These are phyloP conservation scores for Sporobolomyces phaffii DNA, from an alignment of 768 basidiomycete genomes.

Conservation along the genomic window DNA sequence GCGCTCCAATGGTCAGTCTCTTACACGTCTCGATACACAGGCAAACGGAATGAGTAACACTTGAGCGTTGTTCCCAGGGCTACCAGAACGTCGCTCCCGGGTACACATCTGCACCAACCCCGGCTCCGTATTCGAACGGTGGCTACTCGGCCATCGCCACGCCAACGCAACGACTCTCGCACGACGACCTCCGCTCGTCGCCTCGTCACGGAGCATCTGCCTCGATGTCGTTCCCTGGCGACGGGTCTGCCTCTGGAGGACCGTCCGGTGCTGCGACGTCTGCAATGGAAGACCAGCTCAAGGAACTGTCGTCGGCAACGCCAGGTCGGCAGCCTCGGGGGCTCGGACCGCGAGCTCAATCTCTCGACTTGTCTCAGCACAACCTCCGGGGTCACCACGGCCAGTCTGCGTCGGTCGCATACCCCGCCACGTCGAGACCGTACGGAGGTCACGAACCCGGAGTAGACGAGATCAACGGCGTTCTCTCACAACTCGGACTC, in stretches of 20 bases:
- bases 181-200: constrained; percentile 75
- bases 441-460: constrained; percentile 18
- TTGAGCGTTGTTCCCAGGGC: constrained; percentile 21
- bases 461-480: constrained; percentile 36
- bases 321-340: constrained; percentile 62
- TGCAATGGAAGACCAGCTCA: constrained; percentile 26
- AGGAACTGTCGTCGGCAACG: constrained; percentile 5
- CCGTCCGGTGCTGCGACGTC: neutral
- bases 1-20: constrained; percentile 23
- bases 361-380: constrained; percentile 70
- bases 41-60: no score
- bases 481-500: constrained; percentile 32
- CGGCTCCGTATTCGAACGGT: constrained; percentile 4
- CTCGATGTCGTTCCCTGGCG: constrained; percentile 12
- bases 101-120: neutral
- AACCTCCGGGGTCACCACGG: constrained; percentile 3
- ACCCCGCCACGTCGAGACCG: constrained; percentile 11
- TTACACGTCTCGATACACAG: neutral
- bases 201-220: constrained; percentile 25
- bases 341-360: constrained; percentile 78
- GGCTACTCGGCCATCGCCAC: constrained; percentile 54
- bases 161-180: constrained; percentile 74
- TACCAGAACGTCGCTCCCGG: constrained; percentile 34
- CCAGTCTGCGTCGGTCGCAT: constrained; percentile 45
- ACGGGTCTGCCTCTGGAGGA: neutral